phyloP scores from a whole-genome alignment of 345 rosid species.

The Psidium friedrichsthalianum region DNA sequence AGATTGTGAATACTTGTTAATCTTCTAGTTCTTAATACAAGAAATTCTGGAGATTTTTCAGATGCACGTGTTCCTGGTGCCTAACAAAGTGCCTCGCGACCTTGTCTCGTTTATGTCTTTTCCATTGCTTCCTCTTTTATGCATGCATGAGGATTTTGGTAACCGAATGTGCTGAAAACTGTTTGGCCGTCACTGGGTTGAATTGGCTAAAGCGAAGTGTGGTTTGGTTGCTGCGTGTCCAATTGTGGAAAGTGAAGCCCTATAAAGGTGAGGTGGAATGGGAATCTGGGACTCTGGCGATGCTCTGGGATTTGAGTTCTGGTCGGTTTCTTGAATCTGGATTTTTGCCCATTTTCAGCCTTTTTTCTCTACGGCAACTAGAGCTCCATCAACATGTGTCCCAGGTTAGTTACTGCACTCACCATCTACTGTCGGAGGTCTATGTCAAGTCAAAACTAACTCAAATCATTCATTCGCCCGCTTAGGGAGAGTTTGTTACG shows the following conservation, averaged over 20 bases:
- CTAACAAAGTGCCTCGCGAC: neutral
- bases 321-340: neutral
- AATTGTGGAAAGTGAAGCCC: neutral
- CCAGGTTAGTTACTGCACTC: neutral
- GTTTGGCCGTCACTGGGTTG: neutral
- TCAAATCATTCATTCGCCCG: neutral
- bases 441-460: neutral
- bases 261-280: neutral
- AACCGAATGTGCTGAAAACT: neutral
- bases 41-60: neutral
- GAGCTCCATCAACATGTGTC: neutral
- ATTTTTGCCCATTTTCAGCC: neutral
- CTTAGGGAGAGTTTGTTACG: neutral
- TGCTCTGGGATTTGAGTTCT: neutral
- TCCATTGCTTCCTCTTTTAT: neutral
- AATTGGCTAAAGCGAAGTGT: neutral
- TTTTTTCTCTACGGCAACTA: neutral
- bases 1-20: constrained; percentile 1
- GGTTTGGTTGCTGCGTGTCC: neutral
- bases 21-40: neutral
- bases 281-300: neutral
- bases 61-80: neutral
- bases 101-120: neutral
- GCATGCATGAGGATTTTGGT: neutral
- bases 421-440: neutral